A percentile compares a stretch with the other conserved stretches of the same genome.
Evolutionary conservation across 2,329 filamentous ascomycete genomes (phyloP).

Genomic region (Thyridium curvatum): DNA sequence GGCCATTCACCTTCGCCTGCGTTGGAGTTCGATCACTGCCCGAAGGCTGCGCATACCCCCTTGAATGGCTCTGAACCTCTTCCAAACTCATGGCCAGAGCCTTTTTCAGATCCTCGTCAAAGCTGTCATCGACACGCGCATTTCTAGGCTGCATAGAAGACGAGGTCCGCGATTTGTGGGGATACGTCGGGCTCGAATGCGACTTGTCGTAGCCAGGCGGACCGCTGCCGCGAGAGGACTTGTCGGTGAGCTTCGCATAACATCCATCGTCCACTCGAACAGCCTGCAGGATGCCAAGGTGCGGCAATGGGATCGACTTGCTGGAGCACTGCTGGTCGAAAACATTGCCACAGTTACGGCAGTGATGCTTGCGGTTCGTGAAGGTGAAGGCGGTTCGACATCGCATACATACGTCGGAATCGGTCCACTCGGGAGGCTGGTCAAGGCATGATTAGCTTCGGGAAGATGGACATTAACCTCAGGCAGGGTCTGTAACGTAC

Average conservation of each 20-base stretch:
- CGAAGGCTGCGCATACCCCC: slow-evolving; percentile 63
- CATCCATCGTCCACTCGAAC: slow-evolving; percentile 96
- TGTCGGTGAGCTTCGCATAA: slow-evolving; percentile 81
- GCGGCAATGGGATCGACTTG: slow-evolving; percentile 82
- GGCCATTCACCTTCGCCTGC: slow-evolving; percentile 1
- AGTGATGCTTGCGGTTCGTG: slow-evolving; percentile 97
- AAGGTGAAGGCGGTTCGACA: slow-evolving; percentile 94
- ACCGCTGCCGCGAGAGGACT: slow-evolving; percentile 40
- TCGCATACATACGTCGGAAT: slow-evolving; percentile 98
- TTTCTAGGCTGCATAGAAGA: slow-evolving; percentile 80
- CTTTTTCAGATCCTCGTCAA: slow-evolving; percentile 90
- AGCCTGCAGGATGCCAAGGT: slow-evolving; percentile 84
- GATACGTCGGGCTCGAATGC: slow-evolving; percentile 17
- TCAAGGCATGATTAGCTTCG: slow-evolving; percentile 3
- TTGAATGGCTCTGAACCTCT: slow-evolving; percentile 71
- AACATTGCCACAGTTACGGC: slow-evolving; percentile 94
- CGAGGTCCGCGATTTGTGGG: slow-evolving; percentile 59
- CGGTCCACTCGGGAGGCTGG: slow-evolving; percentile 92
- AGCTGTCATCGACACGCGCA: slow-evolving; percentile 81
- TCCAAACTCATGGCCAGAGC: slow-evolving; percentile 96
- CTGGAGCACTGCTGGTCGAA: slow-evolving; percentile 93
- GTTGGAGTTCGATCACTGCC: slow-evolving; percentile 23
- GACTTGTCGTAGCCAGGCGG: slow-evolving; percentile 1
- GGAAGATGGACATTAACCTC: not conserved
- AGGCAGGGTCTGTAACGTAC: slow-evolving; percentile 45